Evolutionary conservation across 2,329 filamentous ascomycete species (phyloP), one percentile per base, ranked within the genome.

Genomic region (Apiospora phragmitis): DNA sequence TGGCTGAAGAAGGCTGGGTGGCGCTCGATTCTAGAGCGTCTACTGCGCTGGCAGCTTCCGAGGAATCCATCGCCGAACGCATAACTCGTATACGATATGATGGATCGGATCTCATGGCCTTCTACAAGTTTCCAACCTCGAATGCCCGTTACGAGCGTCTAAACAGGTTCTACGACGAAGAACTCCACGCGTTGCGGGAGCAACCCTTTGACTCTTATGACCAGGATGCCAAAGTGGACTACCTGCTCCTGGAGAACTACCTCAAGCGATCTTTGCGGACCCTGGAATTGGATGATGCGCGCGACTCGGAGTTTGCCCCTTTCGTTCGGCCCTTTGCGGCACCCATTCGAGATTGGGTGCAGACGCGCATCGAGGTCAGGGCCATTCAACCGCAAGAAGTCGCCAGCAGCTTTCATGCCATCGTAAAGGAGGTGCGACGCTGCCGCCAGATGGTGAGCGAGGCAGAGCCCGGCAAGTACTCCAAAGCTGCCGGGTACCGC

Each of bases 81-180:
- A 82, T 88, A 18, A 76, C 80, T 12, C 82, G 85, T 11, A 79
- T 88, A 4, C 76, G 75, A 3, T 78, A 80, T 43, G 87, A 89
- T 70, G 71, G 87, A 2, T 72, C 78, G 9, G 83, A 87, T n/a
- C 77, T 89, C 2, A 76, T 82, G 11, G 77, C 76, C 1, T 88
- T 86, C 74, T 87, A 88, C 77, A 84, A 83, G 68, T 82, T 89
- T 71, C 77, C 78, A 0, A 81, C 85, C 49, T 88, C 87, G 0
- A 74, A 79, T 0, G 77, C 75, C 1, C 81, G 86, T 0, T 79
- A 80, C 66, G 67, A 77, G 5, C 81, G 82, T 1, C 74, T 89
- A 0, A 71, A 79, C 1, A 71, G 75, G 16, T 89, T 83, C 74
- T 84, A 84, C 71, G 69, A 75, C 0, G 73, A 81, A 0, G 83